Conservation (phyloP, 305 asterid species). For the Andrographis paniculata region DNA sequence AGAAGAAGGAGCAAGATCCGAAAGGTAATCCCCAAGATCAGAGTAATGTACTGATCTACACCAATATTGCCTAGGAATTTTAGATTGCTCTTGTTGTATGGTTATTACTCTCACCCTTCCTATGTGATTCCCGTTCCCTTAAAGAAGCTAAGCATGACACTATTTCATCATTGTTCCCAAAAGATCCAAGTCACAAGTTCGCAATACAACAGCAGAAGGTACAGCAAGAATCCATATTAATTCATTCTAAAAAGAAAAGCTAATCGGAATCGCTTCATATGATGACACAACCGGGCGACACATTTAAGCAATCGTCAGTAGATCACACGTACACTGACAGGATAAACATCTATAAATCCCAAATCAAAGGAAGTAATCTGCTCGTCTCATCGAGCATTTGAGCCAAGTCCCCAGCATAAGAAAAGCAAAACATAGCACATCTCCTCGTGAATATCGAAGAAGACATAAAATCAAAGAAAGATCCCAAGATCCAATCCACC, state of each 20-base stretch:
- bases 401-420: constrained; percentile 13
- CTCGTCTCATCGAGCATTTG: neutral
- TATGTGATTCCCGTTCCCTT: no score
- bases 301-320: no score
- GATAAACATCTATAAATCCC: no score
- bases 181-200: constrained; percentile 1
- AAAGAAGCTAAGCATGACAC: neutral
- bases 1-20: constrained; percentile 14
- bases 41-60: neutral
- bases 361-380: no score
- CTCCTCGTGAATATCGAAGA: constrained; percentile 26
- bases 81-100: constrained; percentile 2
- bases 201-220: constrained; percentile 10
- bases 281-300: neutral
- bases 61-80: neutral
- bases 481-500: constrained; percentile 12
- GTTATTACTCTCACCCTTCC: neutral
- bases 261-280: neutral
- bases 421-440: constrained; percentile 8
- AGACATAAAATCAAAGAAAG: constrained; percentile 13
- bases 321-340: no score
- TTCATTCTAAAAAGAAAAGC: neutral
- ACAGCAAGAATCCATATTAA: constrained; percentile 5
- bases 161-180: neutral
- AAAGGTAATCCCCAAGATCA: constrained; percentile 12